Base-by-base conservation (phyloP, 805 yeast genomes). In the Lipomyces japonicus region DNA sequence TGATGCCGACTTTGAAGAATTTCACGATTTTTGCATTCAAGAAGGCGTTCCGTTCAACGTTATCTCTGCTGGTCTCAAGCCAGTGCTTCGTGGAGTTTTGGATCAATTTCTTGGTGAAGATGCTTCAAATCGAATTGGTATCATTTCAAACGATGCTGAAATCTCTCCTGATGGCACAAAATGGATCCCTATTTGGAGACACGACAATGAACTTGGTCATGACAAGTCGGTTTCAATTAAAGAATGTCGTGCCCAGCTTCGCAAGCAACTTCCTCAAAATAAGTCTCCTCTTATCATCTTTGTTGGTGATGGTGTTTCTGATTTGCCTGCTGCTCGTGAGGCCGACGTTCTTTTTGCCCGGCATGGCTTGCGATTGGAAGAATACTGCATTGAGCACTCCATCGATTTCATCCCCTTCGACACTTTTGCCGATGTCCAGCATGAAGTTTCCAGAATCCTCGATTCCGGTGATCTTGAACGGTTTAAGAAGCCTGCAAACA, bases 301-400 rank as follows among this genome's bases (percentile, higher is more conserved):
- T 28, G 69, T 80, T 51, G 84, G 84, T 7, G 76, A 78, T 35
- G 85, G 85, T 3, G 75, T 79, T 25, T 71, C 73, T n/a, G 75
- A 71, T 46, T 61, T 71, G 26, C 72, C 75, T 7, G 75, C 75
- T 10, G 75, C 75, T 3, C 61, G 68, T 21, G 70, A 70, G 58
- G 74, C 75, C 4, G 75, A 71, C 44, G 68, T 71, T 35, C 60
- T 71, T 46, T 71, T 72, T 59, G 75, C 75, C 23, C 69, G 75
- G 49, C 63, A 64, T 28, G 74, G 75, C 14, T 65, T 69, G 39
- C 64, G 67, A 25, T 63, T 71, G 24, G 75, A 71, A 62, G 61
- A 68, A 53, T 71, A 68, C 64, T 71, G 75, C 59, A 50, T 64
- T 39, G 67, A 68, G 56, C 66, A 71, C 61, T 60, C 60, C 51